Base-by-base conservation (phyloP, 441 rosid species). In the Dalechampia spathulata region DNA sequence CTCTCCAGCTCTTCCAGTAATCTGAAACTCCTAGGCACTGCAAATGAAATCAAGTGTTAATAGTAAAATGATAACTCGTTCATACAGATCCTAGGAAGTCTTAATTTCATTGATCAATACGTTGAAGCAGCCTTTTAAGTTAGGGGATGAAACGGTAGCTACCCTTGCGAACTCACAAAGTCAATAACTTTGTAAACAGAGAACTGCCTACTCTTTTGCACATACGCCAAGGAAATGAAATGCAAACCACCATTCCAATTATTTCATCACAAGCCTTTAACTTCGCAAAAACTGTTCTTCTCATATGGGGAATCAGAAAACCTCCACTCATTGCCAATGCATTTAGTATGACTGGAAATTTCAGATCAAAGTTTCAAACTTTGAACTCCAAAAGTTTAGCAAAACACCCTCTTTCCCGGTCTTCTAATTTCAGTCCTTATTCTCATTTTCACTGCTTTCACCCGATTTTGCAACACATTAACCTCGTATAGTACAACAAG, bases 1-100 rank as follows among this genome's bases (percentile, higher is more conserved):
- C 91, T 75, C 76, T 84, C 91, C 36, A 84, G 85, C 79, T 84
- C 91, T 69, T 84, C 91, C 61, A 84, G 64, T 66, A 84, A 75
- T 72, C 83, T 73, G 72, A 84, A 84, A 68, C 71, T 84, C 71
- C 91, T 64, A 13, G 91, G 87, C 55, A 81, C 87, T 81, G 78
- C 65, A 30, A 74, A 63, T 49, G 19, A 56, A 25, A 36, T 36
- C 8, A 50, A 22, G 41, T 26, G 19, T 52, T 46, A 59, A 30
- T 3, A 30, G 34, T 3, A 30, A 30, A 30, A 30, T 8, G 34
- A 30, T 8, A 30, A 3, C 5, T 30, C 34, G 4, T 8, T 3
- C 34, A 30, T 30, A 3, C 4, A 3, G 8, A 30, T 30, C 4
- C 34, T 30, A 30, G 8, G 5, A 30, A 30, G 34, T 8, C 5